Conservation (phyloP, 148 eudicot species). For the Arctostaphylos glauca region DNA sequence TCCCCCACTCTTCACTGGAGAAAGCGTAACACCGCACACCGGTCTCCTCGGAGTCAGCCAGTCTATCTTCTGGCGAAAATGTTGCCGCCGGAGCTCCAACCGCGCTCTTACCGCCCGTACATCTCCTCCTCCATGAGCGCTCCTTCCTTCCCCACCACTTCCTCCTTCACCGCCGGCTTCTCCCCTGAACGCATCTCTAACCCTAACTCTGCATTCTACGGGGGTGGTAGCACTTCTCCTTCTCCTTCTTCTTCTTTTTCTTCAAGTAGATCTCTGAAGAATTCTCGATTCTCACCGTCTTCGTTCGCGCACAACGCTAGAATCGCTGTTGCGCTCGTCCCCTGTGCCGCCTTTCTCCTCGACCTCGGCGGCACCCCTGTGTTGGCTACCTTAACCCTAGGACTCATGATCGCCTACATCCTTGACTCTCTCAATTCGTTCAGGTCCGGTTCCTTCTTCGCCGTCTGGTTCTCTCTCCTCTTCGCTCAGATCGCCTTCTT, state of each 20-base stretch:
- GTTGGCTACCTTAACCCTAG: conserved; percentile 48
- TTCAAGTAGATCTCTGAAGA: conserved; percentile 32
- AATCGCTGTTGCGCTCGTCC: conserved; percentile 65
- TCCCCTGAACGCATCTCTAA: conserved; percentile 49
- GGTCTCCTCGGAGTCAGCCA: conserved; percentile 6
- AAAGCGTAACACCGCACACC: background rate
- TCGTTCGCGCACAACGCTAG: conserved; percentile 60
- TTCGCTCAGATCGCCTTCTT: conserved; percentile 74
- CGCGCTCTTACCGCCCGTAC: conserved; percentile 62
- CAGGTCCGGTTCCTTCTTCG: conserved; percentile 84
- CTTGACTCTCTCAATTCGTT: conserved; percentile 65
- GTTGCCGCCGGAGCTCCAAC: conserved; percentile 74
- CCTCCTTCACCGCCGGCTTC: conserved; percentile 29
- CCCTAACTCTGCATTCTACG: conserved; percentile 29
- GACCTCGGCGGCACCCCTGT: conserved; percentile 93
- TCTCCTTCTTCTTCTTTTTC: conserved; percentile 28
- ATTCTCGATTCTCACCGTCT: conserved; percentile 48
- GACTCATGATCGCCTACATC: conserved; percentile 73
- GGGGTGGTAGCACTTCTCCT: conserved; percentile 9
- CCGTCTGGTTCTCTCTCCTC: conserved; percentile 77
- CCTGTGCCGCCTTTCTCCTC: conserved; percentile 71
- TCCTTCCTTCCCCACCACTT: conserved; percentile 45
- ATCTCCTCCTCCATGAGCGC: conserved; percentile 53
- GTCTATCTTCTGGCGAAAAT: conserved; percentile 24
- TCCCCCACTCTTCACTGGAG: background rate